Conservation (phyloP, 306 rosid genomes). For the Rubus idaeus region DNA sequence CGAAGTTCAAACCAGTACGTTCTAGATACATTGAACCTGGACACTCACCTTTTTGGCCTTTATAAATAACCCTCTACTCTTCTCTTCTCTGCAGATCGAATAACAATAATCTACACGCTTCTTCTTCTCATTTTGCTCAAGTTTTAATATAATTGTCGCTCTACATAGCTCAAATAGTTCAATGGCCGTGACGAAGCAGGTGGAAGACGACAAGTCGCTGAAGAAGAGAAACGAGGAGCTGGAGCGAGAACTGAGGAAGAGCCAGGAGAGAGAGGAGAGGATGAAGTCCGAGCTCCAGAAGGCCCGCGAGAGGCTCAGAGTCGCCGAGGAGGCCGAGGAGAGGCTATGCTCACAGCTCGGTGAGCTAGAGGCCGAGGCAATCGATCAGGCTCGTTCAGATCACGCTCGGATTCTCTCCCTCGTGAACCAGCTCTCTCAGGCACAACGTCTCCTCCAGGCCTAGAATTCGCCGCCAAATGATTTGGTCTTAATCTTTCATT, state of each 20-base stretch:
- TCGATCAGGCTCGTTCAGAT: constrained; percentile 66
- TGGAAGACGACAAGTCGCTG: constrained; percentile 30
- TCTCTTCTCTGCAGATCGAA: too few relatives aligned
- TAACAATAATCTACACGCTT: neutral
- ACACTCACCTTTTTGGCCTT: constrained; percentile 11
- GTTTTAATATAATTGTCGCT: too few relatives aligned
- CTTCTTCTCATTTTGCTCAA: neutral
- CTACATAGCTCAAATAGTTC: neutral
- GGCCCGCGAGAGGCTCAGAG: constrained; percentile 58
- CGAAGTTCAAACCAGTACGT: too few relatives aligned
- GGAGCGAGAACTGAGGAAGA: constrained; percentile 66
- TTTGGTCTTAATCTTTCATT: neutral
- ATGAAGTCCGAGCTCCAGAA: constrained; percentile 55
- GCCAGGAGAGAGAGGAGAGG: constrained; percentile 66
- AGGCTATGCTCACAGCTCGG: constrained; percentile 89
- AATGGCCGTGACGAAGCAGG: constrained; percentile 33
- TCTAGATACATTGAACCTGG: constrained; percentile 37
- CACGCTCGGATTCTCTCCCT: constrained; percentile 56
- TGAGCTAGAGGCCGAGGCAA: constrained; percentile 80
- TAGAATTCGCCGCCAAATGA: constrained; percentile 10
- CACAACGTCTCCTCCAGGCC: constrained; percentile 47
- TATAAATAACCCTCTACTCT: constrained; percentile 12
- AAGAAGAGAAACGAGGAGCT: constrained; percentile 64
- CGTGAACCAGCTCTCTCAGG: constrained; percentile 63
- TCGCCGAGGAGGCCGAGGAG: constrained; percentile 95